A percentile compares a stretch with the other conserved stretches of the same genome.
Evolutionary conservation across 768 basidiomycete genomes (phyloP).

Genomic region (Sistotremastrum suecicum): DNA sequence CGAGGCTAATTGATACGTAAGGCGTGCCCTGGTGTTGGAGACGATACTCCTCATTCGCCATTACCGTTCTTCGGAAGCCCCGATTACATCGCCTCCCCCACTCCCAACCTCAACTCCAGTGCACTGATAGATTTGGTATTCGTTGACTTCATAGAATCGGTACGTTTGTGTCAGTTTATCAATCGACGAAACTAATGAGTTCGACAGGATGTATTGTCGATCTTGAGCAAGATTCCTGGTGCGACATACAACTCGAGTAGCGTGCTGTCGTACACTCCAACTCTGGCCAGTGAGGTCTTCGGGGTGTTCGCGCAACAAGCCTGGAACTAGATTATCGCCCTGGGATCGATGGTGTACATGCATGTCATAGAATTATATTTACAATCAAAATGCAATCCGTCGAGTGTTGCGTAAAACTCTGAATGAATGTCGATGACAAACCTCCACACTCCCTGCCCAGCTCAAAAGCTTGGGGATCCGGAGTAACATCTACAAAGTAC

Average conservation of each 20-base stretch:
- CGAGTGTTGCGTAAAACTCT: too few relatives aligned
- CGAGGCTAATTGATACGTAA: slow-evolving; percentile 9
- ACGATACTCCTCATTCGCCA: slow-evolving; percentile 54
- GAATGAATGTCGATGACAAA: too few relatives aligned
- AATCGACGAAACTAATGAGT: too few relatives aligned
- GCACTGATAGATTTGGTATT: slow-evolving; percentile 63
- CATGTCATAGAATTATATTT: too few relatives aligned
- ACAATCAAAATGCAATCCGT: too few relatives aligned
- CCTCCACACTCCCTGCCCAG: too few relatives aligned
- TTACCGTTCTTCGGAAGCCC: slow-evolving; percentile 41
- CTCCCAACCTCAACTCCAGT: slow-evolving; percentile 34
- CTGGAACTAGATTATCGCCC: slow-evolving; percentile 8
- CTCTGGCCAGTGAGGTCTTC: slow-evolving; percentile 35
- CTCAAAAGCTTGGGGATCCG: too few relatives aligned
- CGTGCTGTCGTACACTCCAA: slow-evolving; percentile 37
- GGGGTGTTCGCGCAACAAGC: slow-evolving; percentile 39
- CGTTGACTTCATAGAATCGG: slow-evolving; percentile 46
- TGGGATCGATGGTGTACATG: too few relatives aligned
- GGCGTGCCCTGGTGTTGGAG: slow-evolving; percentile 63
- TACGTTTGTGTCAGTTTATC: slow-evolving; percentile 9
- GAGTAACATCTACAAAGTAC: too few relatives aligned
- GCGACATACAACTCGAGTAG: slow-evolving; percentile 39
- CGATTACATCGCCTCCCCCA: slow-evolving; percentile 41
- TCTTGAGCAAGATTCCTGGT: slow-evolving; percentile 37
- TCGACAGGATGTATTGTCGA: slow-evolving; percentile 21